phyloP scores from a whole-genome alignment of 1,139 yeast species.

The Sugiyamaella grinbergsii region DNA sequence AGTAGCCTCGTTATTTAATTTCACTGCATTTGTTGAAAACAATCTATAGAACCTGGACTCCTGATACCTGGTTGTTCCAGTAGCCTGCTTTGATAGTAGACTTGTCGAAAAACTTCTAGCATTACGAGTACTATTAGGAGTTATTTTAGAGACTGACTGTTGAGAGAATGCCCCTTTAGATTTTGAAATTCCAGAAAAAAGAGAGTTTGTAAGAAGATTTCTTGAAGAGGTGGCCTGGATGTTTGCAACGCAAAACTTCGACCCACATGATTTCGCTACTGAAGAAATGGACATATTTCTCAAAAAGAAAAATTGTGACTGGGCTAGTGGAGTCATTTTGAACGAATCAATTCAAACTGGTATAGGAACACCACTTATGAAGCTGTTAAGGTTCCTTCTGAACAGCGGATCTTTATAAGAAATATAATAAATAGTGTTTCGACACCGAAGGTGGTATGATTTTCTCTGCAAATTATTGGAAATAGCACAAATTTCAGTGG shows the following conservation, averaged over 20 bases:
- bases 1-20: conserved; percentile 9
- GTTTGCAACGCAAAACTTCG: conserved; percentile 25
- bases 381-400: too few relatives aligned
- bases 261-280: conserved; percentile 37
- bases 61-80: background rate
- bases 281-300: conserved; percentile 36
- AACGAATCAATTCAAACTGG: background rate
- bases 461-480: background rate
- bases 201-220: background rate
- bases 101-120: background rate
- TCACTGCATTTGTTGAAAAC: conserved; percentile 6
- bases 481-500: conserved; percentile 1
- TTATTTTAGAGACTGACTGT: background rate
- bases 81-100: too few relatives aligned
- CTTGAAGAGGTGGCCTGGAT: background rate
- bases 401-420: too few relatives aligned
- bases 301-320: conserved; percentile 43
- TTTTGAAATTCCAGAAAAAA: conserved; percentile 5
- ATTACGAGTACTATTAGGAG: background rate
- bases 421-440: background rate
- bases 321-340: conserved; percentile 31
- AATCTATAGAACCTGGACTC: background rate
- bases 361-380: background rate
- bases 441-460: conserved; percentile 1
- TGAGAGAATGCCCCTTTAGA: background rate